Evolutionary conservation across 257 asterid genomes (phyloP).

Genomic region (Nicotiana attenuata): DNA sequence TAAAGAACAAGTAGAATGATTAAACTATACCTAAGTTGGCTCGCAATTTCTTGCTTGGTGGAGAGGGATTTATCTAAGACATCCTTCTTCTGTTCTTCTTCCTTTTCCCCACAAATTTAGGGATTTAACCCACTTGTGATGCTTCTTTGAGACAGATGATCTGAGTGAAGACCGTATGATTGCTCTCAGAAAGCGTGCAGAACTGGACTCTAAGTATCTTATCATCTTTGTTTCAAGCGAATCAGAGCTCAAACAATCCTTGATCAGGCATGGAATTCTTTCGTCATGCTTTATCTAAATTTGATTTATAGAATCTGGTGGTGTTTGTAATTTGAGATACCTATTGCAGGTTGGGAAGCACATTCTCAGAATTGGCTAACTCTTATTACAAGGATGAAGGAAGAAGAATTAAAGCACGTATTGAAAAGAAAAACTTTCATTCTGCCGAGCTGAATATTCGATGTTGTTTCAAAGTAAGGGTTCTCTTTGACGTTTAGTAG

Average conservation of each 20-base stretch:
- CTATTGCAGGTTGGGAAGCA: constrained; percentile 59
- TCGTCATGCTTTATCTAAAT: constrained; percentile 7
- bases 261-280: constrained; percentile 59
- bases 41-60: neutral
- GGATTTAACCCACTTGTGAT: neutral
- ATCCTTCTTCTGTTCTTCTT: neutral
- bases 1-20: neutral
- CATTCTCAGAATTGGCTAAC: constrained; percentile 67
- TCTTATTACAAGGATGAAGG: constrained; percentile 86
- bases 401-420: constrained; percentile 64
- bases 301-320: constrained; percentile 8
- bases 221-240: constrained; percentile 57
- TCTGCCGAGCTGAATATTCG: constrained; percentile 78
- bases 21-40: neutral
- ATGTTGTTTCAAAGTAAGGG: constrained; percentile 80
- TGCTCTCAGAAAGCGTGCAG: constrained; percentile 92
- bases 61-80: neutral
- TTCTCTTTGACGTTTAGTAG: constrained; percentile 9
- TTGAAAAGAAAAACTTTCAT: constrained; percentile 65
- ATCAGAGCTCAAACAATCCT: constrained; percentile 68
- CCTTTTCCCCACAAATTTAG: neutral
- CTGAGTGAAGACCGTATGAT: constrained; percentile 87
- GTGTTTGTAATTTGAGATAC: constrained; percentile 16
- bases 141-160: constrained; percentile 50
- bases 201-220: constrained; percentile 69